Evolutionary conservation across 139 green algal species (phyloP), one percentile per base, ranked within the genome.

Genomic region (Ettlia oleoabundans): DNA sequence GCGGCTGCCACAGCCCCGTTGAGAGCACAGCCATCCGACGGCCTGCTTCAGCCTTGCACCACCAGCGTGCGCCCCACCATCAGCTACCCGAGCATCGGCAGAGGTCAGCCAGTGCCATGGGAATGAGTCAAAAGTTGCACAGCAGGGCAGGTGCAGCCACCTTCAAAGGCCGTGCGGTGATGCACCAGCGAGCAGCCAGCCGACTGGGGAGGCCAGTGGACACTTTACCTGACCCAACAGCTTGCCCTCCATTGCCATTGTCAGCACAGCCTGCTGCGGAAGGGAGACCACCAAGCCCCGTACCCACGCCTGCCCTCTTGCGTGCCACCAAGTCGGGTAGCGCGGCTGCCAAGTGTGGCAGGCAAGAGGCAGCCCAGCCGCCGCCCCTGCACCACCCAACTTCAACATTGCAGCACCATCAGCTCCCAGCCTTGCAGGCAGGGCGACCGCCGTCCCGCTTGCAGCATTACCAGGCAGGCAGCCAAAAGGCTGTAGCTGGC

Each of bases 21-120:
- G 68, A 33, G 10, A n/a, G 40, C 24, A 24, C 38, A 8, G 41
- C 32, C 7, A 7, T 9, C 15, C 72, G 73, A 1, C 33, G 73
- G 3, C 73, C 73, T 2, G 73, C 53, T 28, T 52, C 73, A 38
- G 73, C 73, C 18, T 43, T 78, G 33, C 51, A 78, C 47, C 13
- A 24, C 13, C 72, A 78, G 41, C 72, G 32, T 21, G 21, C 33
- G 32, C 33, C 21, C 18, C 51, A 26, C 7, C 15, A 15, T 4
- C 33, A 13, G 4, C 4, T 38, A 6, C 47, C 65, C n/a, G 41
- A 22, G 51, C 72, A 24, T 10, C 10, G 47, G 47, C 47, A 78
- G 51, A 32, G 72, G 3, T 19, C 72, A 38, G 72, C 72, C 51
- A 78, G 72, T 15, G 72, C 47, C 21, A 67, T 78, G 51, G 72